These are phyloP conservation scores for Phytopythium boreale DNA, from an alignment of 352 stramenopile genomes.

Conservation along the genomic window DNA sequence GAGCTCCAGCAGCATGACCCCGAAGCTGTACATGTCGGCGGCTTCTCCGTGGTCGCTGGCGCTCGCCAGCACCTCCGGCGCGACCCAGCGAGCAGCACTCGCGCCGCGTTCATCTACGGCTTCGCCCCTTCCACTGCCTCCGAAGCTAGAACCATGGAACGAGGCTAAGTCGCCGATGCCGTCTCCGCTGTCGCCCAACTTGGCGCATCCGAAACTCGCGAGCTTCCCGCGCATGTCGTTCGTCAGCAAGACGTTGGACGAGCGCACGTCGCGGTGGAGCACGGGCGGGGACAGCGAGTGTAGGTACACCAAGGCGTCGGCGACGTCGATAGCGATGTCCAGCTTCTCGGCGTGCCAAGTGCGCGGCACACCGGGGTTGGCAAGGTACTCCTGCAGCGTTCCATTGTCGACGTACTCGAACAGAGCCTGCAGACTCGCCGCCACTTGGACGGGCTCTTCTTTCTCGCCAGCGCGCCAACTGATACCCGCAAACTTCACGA, in stretches of 20 bases:
- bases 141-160: not conserved
- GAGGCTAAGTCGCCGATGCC: not conserved
- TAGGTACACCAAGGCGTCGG: conserved; percentile 49
- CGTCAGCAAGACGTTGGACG: conserved; percentile 42
- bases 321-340: conserved; percentile 39
- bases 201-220: conserved; percentile 13
- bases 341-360: conserved; percentile 34
- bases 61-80: conserved; percentile 13
- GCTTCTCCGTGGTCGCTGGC: conserved; percentile 9
- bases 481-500: conserved; percentile 24
- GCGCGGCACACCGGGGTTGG: conserved; percentile 12
- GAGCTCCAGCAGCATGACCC: conserved; percentile 5
- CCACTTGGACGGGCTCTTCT: conserved; percentile 3
- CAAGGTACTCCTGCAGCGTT: conserved; percentile 37
- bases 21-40: conserved; percentile 11
- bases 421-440: conserved; percentile 44
- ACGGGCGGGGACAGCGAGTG: conserved; percentile 45
- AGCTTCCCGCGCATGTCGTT: conserved; percentile 22
- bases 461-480: not conserved
- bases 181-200: not conserved
- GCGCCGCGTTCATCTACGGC: conserved; percentile 3
- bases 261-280: conserved; percentile 47
- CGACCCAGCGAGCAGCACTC: not conserved
- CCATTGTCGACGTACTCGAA: conserved; percentile 61
- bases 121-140: not conserved